Evolutionary conservation across 495 filamentous ascomycete species (phyloP).

Genomic region (Lasiosphaeris hirsuta): DNA sequence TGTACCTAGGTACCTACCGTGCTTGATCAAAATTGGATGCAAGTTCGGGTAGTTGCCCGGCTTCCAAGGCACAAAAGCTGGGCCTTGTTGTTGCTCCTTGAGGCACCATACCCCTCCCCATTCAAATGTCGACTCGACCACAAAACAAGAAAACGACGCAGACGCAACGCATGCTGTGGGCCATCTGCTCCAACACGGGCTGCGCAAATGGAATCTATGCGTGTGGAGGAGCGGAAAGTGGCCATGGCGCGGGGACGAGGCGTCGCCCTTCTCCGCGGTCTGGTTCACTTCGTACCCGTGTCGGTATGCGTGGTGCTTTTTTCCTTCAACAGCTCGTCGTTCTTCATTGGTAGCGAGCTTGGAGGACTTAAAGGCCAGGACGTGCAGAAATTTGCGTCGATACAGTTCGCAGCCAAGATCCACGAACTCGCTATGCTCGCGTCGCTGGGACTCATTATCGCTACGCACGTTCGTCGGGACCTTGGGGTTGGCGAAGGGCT

Average conservation of each 20-base stretch:
- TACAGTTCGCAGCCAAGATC: slow-evolving; percentile 2
- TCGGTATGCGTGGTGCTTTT: neutral
- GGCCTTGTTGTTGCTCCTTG: too few relatives aligned
- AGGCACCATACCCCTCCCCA: too few relatives aligned
- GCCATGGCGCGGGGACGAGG: neutral
- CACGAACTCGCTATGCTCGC: neutral
- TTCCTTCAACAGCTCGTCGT: neutral
- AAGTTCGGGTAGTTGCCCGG: too few relatives aligned
- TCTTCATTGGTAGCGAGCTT: neutral
- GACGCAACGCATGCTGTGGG: neutral
- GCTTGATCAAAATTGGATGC: too few relatives aligned
- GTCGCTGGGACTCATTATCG: neutral
- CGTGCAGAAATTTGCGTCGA: neutral
- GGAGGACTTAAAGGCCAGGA: neutral
- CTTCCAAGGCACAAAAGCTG: too few relatives aligned
- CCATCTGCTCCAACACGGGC: neutral
- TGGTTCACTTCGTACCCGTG: neutral
- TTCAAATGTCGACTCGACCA: too few relatives aligned
- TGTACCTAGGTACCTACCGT: too few relatives aligned
- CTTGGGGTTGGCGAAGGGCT: neutral
- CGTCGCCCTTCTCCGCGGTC: neutral
- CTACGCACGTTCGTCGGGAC: neutral
- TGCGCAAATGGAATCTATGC: neutral
- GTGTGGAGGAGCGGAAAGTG: neutral
- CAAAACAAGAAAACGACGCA: too few relatives aligned